These are phyloP conservation scores for Amylostereum chailletii DNA, from an alignment of 1,284 basidiomycete genomes.

Conservation along the genomic window DNA sequence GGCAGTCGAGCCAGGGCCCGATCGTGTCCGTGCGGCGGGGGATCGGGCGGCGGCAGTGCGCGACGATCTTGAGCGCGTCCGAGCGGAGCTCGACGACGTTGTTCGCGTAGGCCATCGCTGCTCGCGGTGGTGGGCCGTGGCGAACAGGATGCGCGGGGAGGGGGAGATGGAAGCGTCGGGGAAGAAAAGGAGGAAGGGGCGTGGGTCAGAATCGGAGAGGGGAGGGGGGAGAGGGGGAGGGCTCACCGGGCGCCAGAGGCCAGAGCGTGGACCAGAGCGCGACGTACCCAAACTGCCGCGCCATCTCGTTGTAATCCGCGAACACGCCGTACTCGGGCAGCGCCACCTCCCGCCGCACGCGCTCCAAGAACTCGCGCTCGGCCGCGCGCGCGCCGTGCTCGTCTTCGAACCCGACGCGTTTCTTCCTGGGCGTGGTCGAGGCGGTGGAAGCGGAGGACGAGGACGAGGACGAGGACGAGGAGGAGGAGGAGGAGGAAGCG, in stretches of 20 bases:
- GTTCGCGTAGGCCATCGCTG: constrained; percentile 72
- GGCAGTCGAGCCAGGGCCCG: constrained; percentile 88
- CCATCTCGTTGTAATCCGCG: constrained; percentile 92
- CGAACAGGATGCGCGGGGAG: not conserved
- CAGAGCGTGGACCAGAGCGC: constrained; percentile 90
- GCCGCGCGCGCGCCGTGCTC: constrained; percentile 40
- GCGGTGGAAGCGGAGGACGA: constrained; percentile 6
- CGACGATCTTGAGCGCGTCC: constrained; percentile 92
- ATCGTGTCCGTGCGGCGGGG: constrained; percentile 85
- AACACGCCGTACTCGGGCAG: constrained; percentile 80
- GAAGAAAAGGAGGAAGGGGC: constrained; percentile 16
- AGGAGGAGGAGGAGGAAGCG: too few species aligned
- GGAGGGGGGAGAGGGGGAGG: not conserved
- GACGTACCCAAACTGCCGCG: constrained; percentile 90
- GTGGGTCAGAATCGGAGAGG: not conserved
- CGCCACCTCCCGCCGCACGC: constrained; percentile 69
- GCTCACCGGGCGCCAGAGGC: constrained; percentile 80
- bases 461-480: constrained; percentile 9
- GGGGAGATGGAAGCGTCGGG: not conserved
- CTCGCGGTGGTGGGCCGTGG: not conserved
- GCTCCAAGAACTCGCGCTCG: constrained; percentile 69
- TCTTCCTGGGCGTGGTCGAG: constrained; percentile 34
- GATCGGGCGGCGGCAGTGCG: constrained; percentile 79
- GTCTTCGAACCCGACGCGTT: constrained; percentile 68
- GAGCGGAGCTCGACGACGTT: constrained; percentile 89